These are phyloP conservation scores for Microcyclospora pomicola DNA, from an alignment of 2,329 filamentous ascomycete genomes.

Conservation along the genomic window DNA sequence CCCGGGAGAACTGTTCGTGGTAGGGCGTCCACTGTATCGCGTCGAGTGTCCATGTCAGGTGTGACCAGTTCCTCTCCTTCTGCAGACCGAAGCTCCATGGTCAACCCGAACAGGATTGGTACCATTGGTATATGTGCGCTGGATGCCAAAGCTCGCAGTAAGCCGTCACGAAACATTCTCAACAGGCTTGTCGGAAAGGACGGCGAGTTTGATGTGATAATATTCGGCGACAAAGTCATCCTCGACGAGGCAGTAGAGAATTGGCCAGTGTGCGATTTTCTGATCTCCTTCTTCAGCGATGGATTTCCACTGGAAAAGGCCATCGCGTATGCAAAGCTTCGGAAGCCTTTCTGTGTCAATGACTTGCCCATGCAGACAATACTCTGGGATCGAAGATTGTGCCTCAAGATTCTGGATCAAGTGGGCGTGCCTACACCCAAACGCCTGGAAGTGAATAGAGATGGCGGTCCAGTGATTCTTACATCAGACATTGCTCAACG, in stretches of 20 bases:
- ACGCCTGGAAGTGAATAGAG: constrained; percentile 79
- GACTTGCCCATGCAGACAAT: constrained; percentile 96
- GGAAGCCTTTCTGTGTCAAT: constrained; percentile 95
- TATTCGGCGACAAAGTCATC: constrained; percentile 98
- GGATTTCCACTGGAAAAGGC: constrained; percentile 95
- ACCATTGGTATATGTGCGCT: constrained; percentile 87
- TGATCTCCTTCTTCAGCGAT: constrained; percentile 97
- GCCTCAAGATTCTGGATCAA: constrained; percentile 73
- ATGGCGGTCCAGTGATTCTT: constrained; percentile 71
- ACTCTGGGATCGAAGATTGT: constrained; percentile 87
- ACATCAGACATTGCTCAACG: constrained; percentile 69
- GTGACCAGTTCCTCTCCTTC: constrained; percentile 69
- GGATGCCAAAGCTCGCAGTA: constrained; percentile 90
- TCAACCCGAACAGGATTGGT: constrained; percentile 41
- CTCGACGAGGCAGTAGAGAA: constrained; percentile 93
- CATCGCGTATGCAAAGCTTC: constrained; percentile 82
- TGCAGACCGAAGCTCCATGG: constrained; percentile 50
- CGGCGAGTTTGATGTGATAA: constrained; percentile 87
- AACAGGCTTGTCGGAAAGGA: constrained; percentile 84
- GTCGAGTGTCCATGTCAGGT: constrained; percentile 70
- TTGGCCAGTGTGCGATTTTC: constrained; percentile 89
- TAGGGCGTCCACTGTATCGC: constrained; percentile 41
- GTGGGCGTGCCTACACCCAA: constrained; percentile 81
- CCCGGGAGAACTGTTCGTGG: constrained; percentile 25
- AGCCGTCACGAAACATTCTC: constrained; percentile 90